phyloP scores from a whole-genome alignment of 208 protist genomes.

The Leishmania arabica region DNA sequence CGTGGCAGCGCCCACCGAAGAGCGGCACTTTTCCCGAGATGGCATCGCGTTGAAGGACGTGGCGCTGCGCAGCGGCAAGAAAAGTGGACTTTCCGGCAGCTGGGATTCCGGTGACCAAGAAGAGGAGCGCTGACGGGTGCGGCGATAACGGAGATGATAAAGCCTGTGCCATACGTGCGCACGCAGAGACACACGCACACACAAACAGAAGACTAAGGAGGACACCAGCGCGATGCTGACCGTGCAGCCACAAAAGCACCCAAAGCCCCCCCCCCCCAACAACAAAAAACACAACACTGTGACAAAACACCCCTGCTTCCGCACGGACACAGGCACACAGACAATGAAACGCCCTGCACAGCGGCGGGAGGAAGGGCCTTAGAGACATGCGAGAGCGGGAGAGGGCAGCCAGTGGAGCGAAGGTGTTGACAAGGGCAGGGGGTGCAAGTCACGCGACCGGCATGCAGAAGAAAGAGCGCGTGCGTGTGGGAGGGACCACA shows the following conservation, averaged over 20 bases:
- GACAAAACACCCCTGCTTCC: not conserved
- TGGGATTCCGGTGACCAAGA: conserved; percentile 69
- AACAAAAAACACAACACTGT: not conserved
- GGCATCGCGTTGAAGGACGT: not conserved
- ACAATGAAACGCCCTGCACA: not conserved
- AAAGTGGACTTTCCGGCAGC: conserved; percentile 69
- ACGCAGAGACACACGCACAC: not conserved
- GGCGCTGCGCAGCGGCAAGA: conserved; percentile 23
- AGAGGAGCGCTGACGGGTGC: conserved; percentile 20
- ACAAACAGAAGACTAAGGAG: not conserved
- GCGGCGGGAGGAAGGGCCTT: not conserved
- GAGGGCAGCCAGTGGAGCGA: not conserved
- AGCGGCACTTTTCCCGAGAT: not conserved
- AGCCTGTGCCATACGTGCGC: not conserved
- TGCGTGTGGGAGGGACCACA: not conserved
- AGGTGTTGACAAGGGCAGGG: not conserved
- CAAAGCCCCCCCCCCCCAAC: not conserved
- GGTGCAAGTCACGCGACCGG: not conserved
- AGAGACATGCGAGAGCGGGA: not conserved
- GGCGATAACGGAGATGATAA: no score
- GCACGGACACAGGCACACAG: not conserved
- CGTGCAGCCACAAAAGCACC: not conserved
- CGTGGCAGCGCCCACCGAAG: conserved; percentile 10
- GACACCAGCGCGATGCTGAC: not conserved
- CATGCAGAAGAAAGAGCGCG: not conserved